These are phyloP conservation scores for Candida mattraensis DNA, from an alignment of 805 yeast species.

Conservation along the genomic window DNA sequence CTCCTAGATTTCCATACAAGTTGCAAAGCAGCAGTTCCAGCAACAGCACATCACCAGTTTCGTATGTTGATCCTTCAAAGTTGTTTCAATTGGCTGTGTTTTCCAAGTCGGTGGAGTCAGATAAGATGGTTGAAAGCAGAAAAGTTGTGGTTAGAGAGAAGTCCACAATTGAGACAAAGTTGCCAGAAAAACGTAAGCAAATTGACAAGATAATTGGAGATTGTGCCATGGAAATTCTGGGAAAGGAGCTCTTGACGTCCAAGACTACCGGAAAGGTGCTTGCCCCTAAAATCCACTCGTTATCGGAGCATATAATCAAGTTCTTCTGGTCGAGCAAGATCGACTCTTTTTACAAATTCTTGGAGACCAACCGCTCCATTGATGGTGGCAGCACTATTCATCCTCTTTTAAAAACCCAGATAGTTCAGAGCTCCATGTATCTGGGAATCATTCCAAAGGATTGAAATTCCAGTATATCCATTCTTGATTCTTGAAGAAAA, in stretches of 20 bases:
- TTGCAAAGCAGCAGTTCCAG: slow-evolving; percentile 2
- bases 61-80: slow-evolving; percentile 30
- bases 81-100: slow-evolving; percentile 30
- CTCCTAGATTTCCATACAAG: slow-evolving; percentile 2
- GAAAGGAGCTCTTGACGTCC: slow-evolving; percentile 8
- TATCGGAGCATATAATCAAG: slow-evolving; percentile 32
- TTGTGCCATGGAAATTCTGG: slow-evolving; percentile 17
- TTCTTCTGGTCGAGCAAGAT: slow-evolving; percentile 30
- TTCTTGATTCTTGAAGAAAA: neutral
- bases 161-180: neutral
- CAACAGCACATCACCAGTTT: slow-evolving; percentile 16
- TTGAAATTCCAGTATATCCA: neutral
- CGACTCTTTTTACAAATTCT: slow-evolving; percentile 24
- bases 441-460: slow-evolving; percentile 20
- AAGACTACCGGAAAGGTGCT: slow-evolving; percentile 13
- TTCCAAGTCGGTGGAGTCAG: slow-evolving; percentile 23
- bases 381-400: slow-evolving; percentile 6
- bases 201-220: slow-evolving; percentile 26
- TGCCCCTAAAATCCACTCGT: slow-evolving; percentile 25
- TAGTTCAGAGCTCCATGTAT: slow-evolving; percentile 22
- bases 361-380: slow-evolving; percentile 14
- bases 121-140: slow-evolving; percentile 15
- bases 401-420: slow-evolving; percentile 18
- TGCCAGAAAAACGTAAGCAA: slow-evolving; percentile 10
- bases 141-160: slow-evolving; percentile 6